Conservation (phyloP, 495 filamentous ascomycete genomes). For the Aspergillus bridgeri region DNA sequence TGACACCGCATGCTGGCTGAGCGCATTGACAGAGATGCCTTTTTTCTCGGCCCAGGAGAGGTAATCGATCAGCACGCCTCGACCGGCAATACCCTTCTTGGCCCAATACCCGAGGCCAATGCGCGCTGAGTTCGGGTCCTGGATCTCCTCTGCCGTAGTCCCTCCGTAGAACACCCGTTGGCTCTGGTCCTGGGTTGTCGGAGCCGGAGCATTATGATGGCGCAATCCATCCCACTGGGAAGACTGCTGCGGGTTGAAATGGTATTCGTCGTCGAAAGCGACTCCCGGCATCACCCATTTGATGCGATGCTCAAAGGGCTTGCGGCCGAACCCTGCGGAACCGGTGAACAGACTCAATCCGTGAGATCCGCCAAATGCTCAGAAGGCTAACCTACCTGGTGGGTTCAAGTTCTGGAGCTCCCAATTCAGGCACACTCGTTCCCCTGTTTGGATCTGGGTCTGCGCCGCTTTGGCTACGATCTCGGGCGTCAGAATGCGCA, state of each 20-base stretch:
- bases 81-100: conserved; percentile 51
- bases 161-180: conserved; percentile 51
- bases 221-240: conserved; percentile 80
- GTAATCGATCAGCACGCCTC: conserved; percentile 56
- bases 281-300: conserved; percentile 47
- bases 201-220: conserved; percentile 47
- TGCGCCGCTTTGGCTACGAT: conserved; percentile 45
- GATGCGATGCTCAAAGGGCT: conserved; percentile 54
- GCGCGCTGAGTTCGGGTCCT: conserved; percentile 46
- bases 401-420: conserved; percentile 47
- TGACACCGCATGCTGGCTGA: conserved; percentile 60
- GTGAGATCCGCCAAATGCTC: no score
- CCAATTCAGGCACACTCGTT: conserved; percentile 51
- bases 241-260: conserved; percentile 71
- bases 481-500: conserved; percentile 47
- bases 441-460: conserved; percentile 46
- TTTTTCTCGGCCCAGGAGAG: conserved; percentile 45
- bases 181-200: conserved; percentile 32
- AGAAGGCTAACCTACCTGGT: conserved; percentile 26
- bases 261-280: conserved; percentile 65
- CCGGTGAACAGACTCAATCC: conserved; percentile 6
- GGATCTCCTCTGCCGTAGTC: conserved; percentile 49
- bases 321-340: conserved; percentile 49
- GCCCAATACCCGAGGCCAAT: conserved; percentile 51
- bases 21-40: conserved; percentile 51